These are phyloP conservation scores for Penicilliopsis zonata DNA, from an alignment of 495 filamentous ascomycete genomes.

Conservation along the genomic window DNA sequence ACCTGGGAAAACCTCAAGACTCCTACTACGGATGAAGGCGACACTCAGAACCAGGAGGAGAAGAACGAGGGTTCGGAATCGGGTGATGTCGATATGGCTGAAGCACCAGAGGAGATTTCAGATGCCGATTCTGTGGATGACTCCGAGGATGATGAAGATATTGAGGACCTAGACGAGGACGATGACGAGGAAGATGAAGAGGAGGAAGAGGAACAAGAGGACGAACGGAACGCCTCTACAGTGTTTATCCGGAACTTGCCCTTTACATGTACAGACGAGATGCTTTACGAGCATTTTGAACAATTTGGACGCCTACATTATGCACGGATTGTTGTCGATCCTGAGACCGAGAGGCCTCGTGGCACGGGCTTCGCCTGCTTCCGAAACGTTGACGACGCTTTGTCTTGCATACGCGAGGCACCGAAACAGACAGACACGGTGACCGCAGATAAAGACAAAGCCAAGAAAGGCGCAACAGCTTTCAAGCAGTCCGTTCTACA, in stretches of 20 bases:
- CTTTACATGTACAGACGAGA: conserved; percentile 69
- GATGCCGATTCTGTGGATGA: conserved; percentile 12
- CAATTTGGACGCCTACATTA: conserved; percentile 79
- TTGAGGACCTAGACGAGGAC: conserved; percentile 10
- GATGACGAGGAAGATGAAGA: conserved; percentile 30
- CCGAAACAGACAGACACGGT: conserved; percentile 41
- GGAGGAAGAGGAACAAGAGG: conserved; percentile 38
- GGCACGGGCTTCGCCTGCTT: conserved; percentile 96
- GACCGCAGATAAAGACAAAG: conserved; percentile 21
- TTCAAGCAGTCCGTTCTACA: conserved; percentile 72
- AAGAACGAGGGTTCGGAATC: conserved; percentile 11
- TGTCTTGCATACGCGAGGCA: conserved; percentile 58
- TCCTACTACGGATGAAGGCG: conserved; percentile 11
- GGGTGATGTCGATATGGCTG: conserved; percentile 23
- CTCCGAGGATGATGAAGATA: conserved; percentile 14
- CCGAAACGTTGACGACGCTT: conserved; percentile 59
- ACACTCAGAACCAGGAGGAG: conserved; percentile 13
- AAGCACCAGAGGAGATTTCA: conserved; percentile 18
- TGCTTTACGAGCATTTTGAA: conserved; percentile 69
- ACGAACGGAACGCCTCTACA: conserved; percentile 52
- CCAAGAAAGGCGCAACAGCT: conserved; percentile 23
- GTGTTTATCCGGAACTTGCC: conserved; percentile 93
- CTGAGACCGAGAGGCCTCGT: conserved; percentile 66
- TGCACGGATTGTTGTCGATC: conserved; percentile 79
- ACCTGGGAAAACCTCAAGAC: conserved; percentile 59